Base-by-base conservation (phyloP, 768 basidiomycete genomes). In the Exidia glandulosa region DNA sequence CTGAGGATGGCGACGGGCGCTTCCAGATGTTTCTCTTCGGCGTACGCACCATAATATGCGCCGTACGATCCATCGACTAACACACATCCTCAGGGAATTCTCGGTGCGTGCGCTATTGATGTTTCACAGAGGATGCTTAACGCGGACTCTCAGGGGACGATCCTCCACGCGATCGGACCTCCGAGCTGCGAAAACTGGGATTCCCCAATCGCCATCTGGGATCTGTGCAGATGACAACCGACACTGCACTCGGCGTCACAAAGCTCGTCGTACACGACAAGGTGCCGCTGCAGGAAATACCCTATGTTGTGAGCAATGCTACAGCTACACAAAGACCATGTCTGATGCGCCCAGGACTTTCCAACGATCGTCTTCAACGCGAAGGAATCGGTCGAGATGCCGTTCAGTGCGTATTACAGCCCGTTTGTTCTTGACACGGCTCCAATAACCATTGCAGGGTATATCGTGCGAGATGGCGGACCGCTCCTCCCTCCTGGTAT, bases 301-400 rank as follows among this genome's bases (percentile, higher is more conserved):
- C 83, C 1, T 91, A 85, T 63, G 71, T 86, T 19, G 89, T 89
- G 65, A 56, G 86, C 70, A 48, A n/a, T 56, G 60, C 32, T 27
- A 37, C 14, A 3, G 41, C 13, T 13, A 19, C 36, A 30, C 33
- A 27, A 30, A 37, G 29, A 29, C n/a, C n/a, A n/a, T 23, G 13
- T 32, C 7, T 23, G 56, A n/a, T n/a, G 12, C 32, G 23, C 45
- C 29, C 60, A 95, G 90, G 88, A 93, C 66, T 83, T 83, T 71
- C 96, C 96, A 0, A 95, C 93, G 0, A 95, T 99, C 68, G 74
- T 65, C 19, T 97, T 98, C 77, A 89, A 88, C 66, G 70, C 81
- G 3, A 85, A 83, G 65, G 96, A 99, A 71, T 88, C 88, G 48
- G 92, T 98, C 4, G 93, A 97, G 74, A 99, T 99, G 96, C 96